These are phyloP conservation scores for Sclerotinia borealis DNA, from an alignment of 2,329 filamentous ascomycete species.

Conservation along the genomic window DNA sequence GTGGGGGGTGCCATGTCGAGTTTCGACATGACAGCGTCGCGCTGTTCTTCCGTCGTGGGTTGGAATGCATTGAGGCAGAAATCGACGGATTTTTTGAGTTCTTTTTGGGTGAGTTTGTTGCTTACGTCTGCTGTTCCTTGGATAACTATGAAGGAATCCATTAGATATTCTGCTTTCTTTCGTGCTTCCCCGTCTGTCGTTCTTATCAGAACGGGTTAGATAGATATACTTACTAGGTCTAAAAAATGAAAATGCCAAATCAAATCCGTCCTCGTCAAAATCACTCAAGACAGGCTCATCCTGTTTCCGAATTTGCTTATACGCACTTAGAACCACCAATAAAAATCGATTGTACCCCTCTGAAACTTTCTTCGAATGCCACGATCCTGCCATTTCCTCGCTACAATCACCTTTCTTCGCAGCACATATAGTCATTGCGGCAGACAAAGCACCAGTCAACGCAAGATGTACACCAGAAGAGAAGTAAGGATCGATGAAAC, in stretches of 20 bases:
- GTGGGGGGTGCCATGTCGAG: background rate
- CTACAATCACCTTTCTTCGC: slow-evolving; percentile 34
- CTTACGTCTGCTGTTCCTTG: slow-evolving; percentile 4
- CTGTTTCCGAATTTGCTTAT: slow-evolving; percentile 37
- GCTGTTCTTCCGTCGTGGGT: background rate
- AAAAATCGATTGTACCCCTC: slow-evolving; percentile 45
- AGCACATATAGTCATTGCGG: slow-evolving; percentile 40
- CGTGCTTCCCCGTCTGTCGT: background rate
- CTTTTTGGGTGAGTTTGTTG: background rate
- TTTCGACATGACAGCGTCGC: background rate
- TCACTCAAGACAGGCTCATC: slow-evolving; percentile 38
- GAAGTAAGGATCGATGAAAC: slow-evolving; percentile 38
- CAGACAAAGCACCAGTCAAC: slow-evolving; percentile 38
- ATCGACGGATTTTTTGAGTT: background rate
- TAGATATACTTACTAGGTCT: background rate
- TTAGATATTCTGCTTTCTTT: background rate
- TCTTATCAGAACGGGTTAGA: background rate
- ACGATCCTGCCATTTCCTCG: slow-evolving; percentile 35
- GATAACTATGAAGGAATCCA: background rate
- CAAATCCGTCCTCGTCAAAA: slow-evolving; percentile 38
- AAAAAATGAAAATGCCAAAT: slow-evolving; percentile 36
- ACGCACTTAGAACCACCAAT: slow-evolving; percentile 36
- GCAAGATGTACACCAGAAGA: slow-evolving; percentile 38
- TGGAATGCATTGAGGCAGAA: background rate
- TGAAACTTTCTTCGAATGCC: slow-evolving; percentile 41